Evolutionary conservation across 805 yeast genomes (phyloP), one percentile per base, ranked within the genome.

Genomic region (Blastobotrys peoriensis): DNA sequence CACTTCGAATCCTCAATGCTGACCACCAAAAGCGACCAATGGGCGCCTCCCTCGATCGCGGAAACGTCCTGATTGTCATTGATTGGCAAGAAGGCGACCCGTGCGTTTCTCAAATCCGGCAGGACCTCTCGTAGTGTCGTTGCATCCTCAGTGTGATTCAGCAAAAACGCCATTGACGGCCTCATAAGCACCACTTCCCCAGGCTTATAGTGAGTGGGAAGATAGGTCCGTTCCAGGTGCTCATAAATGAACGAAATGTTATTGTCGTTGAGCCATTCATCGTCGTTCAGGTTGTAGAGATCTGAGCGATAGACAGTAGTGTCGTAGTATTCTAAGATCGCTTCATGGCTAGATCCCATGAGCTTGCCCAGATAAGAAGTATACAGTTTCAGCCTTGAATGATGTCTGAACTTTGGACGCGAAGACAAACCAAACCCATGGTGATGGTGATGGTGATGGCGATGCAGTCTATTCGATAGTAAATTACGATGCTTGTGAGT

Each of bases 251-350:
- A 75, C 0, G 83, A 67, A 33, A 84, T 72, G 52, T 81, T 77
- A 54, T 81, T 81, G 56, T 83, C 91, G 54, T 79, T 81, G 23
- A 84, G 64, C 91, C 93, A 84, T 56, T 81, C 82, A 28, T 75
- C 83, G 16, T 81, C 79, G 41, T 69, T 64, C 13, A 84, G 60
- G 52, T 76, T 79, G 37, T 64, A 67, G 6, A 82, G 50, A 56
- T 85, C 93, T 18, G 74, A 75, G 43, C 70, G 67, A 54, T 78
- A 78, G 2, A 83, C 61, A 0, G 83, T 72, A 5, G 79, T 70
- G 49, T 81, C 81, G 43, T 74, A 73, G 22, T 47, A 48, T 43
- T 41, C 41, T 34, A 40, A 20, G 8, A 40, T 19, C 3, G 36
- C 28, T 8, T 40, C 43, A 19, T 40, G 28, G 8, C 22, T 30